Conservation (phyloP, 2,329 filamentous ascomycete species). For the Helotiales sp. region DNA sequence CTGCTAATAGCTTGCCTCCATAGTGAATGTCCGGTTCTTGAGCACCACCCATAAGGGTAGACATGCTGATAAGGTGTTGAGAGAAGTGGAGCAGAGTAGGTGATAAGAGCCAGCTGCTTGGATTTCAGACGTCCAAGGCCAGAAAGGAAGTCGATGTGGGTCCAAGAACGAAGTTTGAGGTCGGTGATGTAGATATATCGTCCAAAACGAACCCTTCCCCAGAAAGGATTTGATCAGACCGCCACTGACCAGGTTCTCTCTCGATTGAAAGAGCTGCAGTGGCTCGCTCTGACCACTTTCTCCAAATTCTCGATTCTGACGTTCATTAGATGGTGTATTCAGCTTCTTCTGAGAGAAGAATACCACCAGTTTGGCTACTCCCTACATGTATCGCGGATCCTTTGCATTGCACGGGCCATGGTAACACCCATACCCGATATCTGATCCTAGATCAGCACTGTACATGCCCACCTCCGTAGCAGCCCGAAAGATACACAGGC, state of each 20-base stretch:
- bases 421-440: background rate
- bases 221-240: background rate
- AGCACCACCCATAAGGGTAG: background rate
- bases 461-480: background rate
- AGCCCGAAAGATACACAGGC: background rate
- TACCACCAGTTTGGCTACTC: background rate
- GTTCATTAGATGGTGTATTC: background rate
- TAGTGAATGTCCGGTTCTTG: constrained; percentile 7
- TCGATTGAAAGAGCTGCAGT: background rate
- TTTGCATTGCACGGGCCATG: background rate
- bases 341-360: background rate
- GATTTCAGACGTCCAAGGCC: background rate
- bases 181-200: background rate
- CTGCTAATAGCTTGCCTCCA: constrained; percentile 7
- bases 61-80: background rate
- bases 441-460: background rate
- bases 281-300: background rate
- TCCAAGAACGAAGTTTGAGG: background rate
- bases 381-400: constrained; percentile 1
- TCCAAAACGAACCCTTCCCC: background rate
- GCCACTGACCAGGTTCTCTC: background rate
- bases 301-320: background rate
- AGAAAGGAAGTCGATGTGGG: background rate
- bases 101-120: background rate
- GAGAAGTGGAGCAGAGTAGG: background rate